These are phyloP conservation scores for Xylaria flabelliformis DNA, from an alignment of 495 filamentous ascomycete species.

Conservation along the genomic window DNA sequence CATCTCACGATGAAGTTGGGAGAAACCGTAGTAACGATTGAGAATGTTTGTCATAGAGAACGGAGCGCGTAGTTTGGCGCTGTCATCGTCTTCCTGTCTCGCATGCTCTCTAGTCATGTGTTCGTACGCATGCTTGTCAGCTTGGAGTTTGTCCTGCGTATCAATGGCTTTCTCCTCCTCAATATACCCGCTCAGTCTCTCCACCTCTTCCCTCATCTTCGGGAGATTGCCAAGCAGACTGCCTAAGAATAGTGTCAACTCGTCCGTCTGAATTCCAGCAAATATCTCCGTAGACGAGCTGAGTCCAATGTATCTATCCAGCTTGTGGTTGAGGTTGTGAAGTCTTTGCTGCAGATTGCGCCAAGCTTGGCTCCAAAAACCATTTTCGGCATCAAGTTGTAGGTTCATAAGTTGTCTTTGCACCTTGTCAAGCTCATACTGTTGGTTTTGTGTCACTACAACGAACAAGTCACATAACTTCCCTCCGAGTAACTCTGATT, in stretches of 20 bases:
- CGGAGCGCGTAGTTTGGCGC: neutral
- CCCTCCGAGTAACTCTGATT: neutral
- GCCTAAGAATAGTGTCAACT: constrained; percentile 10
- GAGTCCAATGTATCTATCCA: neutral
- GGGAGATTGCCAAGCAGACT: neutral
- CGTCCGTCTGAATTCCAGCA: neutral
- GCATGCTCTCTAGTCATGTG: neutral
- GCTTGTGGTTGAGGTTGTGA: neutral
- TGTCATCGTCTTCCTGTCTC: neutral
- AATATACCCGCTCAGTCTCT: neutral
- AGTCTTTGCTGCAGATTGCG: neutral
- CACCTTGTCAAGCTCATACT: constrained; percentile 15
- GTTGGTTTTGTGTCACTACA: constrained; percentile 6
- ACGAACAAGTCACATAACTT: constrained; percentile 8
- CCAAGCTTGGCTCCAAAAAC: neutral
- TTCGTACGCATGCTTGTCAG: neutral
- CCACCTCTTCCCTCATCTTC: neutral
- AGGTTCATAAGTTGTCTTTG: neutral
- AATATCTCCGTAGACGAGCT: neutral
- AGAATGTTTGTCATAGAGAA: constrained; percentile 4
- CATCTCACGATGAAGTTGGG: neutral
- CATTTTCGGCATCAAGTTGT: constrained; percentile 4
- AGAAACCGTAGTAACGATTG: neutral
- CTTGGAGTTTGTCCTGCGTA: neutral
- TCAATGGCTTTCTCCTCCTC: neutral